Evolutionary conservation across 2,329 filamentous ascomycete species (phyloP).

Genomic region (Cercospora brassicicola): DNA sequence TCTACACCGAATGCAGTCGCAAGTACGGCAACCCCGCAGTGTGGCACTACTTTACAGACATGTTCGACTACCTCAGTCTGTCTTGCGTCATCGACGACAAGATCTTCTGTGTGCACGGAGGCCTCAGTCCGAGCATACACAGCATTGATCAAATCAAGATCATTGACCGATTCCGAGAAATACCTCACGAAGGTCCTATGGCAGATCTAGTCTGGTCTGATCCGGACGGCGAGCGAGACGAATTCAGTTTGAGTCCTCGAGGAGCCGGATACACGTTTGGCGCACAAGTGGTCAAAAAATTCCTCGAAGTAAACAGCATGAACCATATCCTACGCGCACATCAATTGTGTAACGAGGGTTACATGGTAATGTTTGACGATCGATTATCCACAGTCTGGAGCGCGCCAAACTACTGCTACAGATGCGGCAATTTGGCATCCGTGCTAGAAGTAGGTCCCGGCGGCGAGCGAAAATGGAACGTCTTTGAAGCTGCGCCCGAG

Average conservation of each 20-base stretch:
- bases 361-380: slow-evolving; percentile 95
- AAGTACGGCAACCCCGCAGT: slow-evolving; percentile 99
- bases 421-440: slow-evolving; percentile 93
- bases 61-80: slow-evolving; percentile 97
- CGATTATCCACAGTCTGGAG: slow-evolving; percentile 95
- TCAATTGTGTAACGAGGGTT: slow-evolving; percentile 96
- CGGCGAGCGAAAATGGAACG: slow-evolving; percentile 93
- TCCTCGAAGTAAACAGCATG: slow-evolving; percentile 95
- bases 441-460: slow-evolving; percentile 93
- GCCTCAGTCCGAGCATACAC: slow-evolving; percentile 72
- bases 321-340: slow-evolving; percentile 96
- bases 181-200: slow-evolving; percentile 98
- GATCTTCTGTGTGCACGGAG: slow-evolving; percentile 98
- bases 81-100: slow-evolving; percentile 98
- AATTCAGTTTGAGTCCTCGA: slow-evolving; percentile 89
- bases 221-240: slow-evolving; percentile 93
- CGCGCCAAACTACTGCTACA: slow-evolving; percentile 72
- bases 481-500: slow-evolving; percentile 94
- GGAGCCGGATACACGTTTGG: slow-evolving; percentile 97
- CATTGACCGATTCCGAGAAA: slow-evolving; percentile 97
- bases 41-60: slow-evolving; percentile 99
- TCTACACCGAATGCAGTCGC: slow-evolving; percentile 95
- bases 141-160: slow-evolving; percentile 99
- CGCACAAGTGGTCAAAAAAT: slow-evolving; percentile 96
- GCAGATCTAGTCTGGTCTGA: slow-evolving; percentile 99